phyloP scores from a whole-genome alignment of 2,329 filamentous ascomycete species.

The Venturia asperata region DNA sequence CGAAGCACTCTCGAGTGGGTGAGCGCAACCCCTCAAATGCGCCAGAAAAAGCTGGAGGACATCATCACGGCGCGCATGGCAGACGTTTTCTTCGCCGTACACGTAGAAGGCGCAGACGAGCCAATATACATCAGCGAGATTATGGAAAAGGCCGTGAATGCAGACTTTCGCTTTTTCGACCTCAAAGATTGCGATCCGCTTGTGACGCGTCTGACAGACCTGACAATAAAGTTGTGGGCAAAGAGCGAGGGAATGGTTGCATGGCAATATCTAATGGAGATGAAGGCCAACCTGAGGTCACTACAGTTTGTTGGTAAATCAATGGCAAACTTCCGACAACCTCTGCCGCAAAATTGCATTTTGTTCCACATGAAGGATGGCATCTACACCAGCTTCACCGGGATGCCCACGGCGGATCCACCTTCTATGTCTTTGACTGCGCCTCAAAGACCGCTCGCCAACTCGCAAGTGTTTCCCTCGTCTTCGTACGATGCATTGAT shows the following conservation, averaged over 20 bases:
- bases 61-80: slow-evolving; percentile 65
- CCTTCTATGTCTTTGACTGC: slow-evolving; percentile 4
- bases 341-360: slow-evolving; percentile 73
- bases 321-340: slow-evolving; percentile 57
- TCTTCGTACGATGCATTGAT: slow-evolving; percentile 85
- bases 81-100: slow-evolving; percentile 85
- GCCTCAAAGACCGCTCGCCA: slow-evolving; percentile 11
- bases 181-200: slow-evolving; percentile 55
- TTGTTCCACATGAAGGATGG: slow-evolving; percentile 82
- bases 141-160: slow-evolving; percentile 74
- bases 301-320: slow-evolving; percentile 71
- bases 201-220: slow-evolving; percentile 57
- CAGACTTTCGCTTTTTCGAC: slow-evolving; percentile 81
- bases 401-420: slow-evolving; percentile 34
- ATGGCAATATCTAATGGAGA: slow-evolving; percentile 62
- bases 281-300: slow-evolving; percentile 61
- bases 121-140: slow-evolving; percentile 89
- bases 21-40: slow-evolving; percentile 48
- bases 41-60: slow-evolving; percentile 71
- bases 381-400: slow-evolving; percentile 68
- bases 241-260: slow-evolving; percentile 40
- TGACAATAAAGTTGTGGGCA: slow-evolving; percentile 71
- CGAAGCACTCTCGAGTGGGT: slow-evolving; percentile 58
- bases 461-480: slow-evolving; percentile 47
- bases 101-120: slow-evolving; percentile 56